These are phyloP conservation scores for Apiospora sp. DNA, from an alignment of 2,329 filamentous ascomycete species.

Conservation along the genomic window DNA sequence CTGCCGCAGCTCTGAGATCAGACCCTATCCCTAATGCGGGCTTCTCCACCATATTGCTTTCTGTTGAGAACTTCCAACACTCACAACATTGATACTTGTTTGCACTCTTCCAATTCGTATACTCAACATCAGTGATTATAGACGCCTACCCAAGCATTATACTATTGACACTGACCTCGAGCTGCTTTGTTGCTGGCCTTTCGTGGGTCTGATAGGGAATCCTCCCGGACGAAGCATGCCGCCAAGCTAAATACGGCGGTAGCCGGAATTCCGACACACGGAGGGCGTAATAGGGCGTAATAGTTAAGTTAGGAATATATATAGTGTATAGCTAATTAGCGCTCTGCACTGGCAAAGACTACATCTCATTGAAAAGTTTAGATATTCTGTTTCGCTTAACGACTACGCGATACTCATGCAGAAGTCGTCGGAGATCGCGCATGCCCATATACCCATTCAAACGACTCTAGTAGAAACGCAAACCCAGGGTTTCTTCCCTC, in stretches of 20 bases:
- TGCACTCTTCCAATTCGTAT: too few species aligned
- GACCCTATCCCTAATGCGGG: too few species aligned
- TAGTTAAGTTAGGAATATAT: neutral
- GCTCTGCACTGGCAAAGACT: neutral
- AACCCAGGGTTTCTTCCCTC: neutral
- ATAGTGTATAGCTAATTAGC: too few species aligned
- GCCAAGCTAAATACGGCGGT: neutral
- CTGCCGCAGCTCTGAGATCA: neutral
- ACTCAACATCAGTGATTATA: too few species aligned
- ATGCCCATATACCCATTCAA: neutral
- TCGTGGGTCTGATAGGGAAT: neutral
- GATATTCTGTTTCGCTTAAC: neutral
- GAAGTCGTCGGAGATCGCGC: neutral
- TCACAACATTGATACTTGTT: too few species aligned
- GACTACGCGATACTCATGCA: too few species aligned
- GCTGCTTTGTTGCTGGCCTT: neutral
- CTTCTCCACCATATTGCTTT: too few species aligned
- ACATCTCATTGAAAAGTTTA: neutral
- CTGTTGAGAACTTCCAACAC: too few species aligned
- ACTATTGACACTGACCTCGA: too few species aligned
- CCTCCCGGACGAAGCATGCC: too few species aligned
- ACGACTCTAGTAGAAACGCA: neutral
- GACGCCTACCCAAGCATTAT: too few species aligned
- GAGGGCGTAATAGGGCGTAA: conserved; percentile 10
- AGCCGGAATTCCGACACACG: neutral